These are phyloP conservation scores for Geotrichum macrosporum DNA, from an alignment of 1,139 yeast genomes.

Conservation along the genomic window DNA sequence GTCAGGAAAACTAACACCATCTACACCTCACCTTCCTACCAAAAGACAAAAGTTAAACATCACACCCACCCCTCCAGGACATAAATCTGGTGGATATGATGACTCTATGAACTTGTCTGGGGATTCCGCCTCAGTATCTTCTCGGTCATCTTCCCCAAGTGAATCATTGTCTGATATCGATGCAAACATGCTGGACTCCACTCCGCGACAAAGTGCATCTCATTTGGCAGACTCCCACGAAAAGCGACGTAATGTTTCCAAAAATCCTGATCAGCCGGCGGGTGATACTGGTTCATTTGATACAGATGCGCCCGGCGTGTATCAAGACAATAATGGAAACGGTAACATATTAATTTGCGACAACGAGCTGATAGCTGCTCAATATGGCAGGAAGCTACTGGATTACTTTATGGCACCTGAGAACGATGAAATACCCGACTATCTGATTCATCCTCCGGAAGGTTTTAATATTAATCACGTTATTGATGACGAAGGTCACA, in stretches of 20 bases:
- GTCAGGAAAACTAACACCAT: neutral
- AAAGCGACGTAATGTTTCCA: too few species aligned
- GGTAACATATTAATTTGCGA: conserved; percentile 34
- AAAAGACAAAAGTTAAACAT: conserved; percentile 23
- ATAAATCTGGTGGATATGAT: neutral
- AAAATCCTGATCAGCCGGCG: too few species aligned
- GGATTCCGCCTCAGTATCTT: conserved; percentile 34
- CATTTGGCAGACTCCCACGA: too few species aligned
- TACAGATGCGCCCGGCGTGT: conserved; percentile 3
- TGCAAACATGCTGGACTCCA: conserved; percentile 26
- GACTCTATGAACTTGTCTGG: conserved; percentile 14
- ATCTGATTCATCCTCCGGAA: conserved; percentile 66
- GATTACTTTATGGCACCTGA: conserved; percentile 68
- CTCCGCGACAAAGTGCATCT: conserved; percentile 16
- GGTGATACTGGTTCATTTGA: neutral
- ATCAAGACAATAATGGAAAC: conserved; percentile 22
- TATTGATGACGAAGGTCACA: conserved; percentile 93
- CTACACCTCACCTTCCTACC: conserved; percentile 13
- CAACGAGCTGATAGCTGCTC: conserved; percentile 38
- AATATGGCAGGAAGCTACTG: conserved; percentile 44
- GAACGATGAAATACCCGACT: conserved; percentile 66
- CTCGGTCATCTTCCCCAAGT: conserved; percentile 36
- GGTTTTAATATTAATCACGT: conserved; percentile 81
- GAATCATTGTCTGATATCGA: conserved; percentile 37
- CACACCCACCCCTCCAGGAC: conserved; percentile 22